Conservation (phyloP, 2,329 filamentous ascomycete genomes). For the Lecanosticta acicola region DNA sequence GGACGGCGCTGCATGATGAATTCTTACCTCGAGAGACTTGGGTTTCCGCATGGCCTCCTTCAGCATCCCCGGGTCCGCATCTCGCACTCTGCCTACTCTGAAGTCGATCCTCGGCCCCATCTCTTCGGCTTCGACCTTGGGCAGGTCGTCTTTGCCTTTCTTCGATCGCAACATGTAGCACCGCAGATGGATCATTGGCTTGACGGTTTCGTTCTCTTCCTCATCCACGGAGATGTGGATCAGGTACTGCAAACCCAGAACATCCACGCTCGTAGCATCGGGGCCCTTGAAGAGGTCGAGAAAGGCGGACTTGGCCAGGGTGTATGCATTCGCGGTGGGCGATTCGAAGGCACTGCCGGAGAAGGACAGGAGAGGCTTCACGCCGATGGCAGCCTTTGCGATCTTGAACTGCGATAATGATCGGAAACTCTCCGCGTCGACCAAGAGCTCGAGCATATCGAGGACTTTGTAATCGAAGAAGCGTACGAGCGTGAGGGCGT, state of each 20-base stretch:
- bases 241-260: constrained; percentile 89
- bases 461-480: constrained; percentile 82
- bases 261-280: constrained; percentile 75
- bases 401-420: constrained; percentile 68
- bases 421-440: constrained; percentile 69
- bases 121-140: constrained; percentile 88
- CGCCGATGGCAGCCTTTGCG: constrained; percentile 60
- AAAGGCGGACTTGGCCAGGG: constrained; percentile 78
- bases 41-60: constrained; percentile 89
- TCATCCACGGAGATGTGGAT: constrained; percentile 71
- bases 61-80: constrained; percentile 70
- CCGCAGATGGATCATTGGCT: constrained; percentile 57
- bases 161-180: constrained; percentile 83
- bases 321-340: constrained; percentile 71
- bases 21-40: constrained; percentile 63
- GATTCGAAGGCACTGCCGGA: constrained; percentile 82
- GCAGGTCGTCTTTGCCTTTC: constrained; percentile 72
- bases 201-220: constrained; percentile 39
- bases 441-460: constrained; percentile 88
- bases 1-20: background rate
- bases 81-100: constrained; percentile 70
- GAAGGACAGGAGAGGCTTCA: constrained; percentile 89
- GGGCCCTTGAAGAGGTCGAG: constrained; percentile 88
- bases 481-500: constrained; percentile 75
- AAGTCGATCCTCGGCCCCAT: constrained; percentile 94